phyloP scores from a whole-genome alignment of 1,284 basidiomycete species.

The Ustilago crameri region DNA sequence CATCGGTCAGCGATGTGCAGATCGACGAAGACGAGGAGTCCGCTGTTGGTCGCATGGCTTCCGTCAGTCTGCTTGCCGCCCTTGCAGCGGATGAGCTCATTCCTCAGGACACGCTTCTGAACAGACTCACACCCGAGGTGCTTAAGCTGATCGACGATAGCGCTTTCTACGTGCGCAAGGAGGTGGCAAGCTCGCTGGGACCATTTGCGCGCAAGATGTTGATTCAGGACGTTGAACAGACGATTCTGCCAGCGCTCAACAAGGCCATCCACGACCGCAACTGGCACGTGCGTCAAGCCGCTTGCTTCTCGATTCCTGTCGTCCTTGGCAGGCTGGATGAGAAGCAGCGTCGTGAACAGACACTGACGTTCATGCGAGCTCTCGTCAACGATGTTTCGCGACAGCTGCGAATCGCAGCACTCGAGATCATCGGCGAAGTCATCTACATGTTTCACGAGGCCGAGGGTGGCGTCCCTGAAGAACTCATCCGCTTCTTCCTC shows the following conservation, averaged over 20 bases:
- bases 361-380: constrained; percentile 55
- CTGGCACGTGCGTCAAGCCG: constrained; percentile 89
- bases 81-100: constrained; percentile 71
- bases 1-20: constrained; percentile 36
- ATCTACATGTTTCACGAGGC: constrained; percentile 83
- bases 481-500: constrained; percentile 82
- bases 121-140: constrained; percentile 82
- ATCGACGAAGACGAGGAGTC: constrained; percentile 74
- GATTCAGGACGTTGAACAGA: constrained; percentile 74
- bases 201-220: constrained; percentile 86
- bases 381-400: constrained; percentile 78
- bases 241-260: constrained; percentile 78
- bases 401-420: constrained; percentile 81
- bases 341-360: constrained; percentile 44
- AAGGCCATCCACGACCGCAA: constrained; percentile 77
- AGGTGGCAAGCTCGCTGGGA: constrained; percentile 88
- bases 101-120: constrained; percentile 74
- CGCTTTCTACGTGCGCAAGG: constrained; percentile 85
- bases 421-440: constrained; percentile 91
- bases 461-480: constrained; percentile 73
- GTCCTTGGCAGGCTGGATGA: constrained; percentile 37
- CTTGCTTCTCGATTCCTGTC: constrained; percentile 82
- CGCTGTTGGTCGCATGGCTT: constrained; percentile 85
- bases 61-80: constrained; percentile 91
- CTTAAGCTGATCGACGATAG: constrained; percentile 81